Conservation (phyloP, 352 stramenopile genomes). For the Globisporangium polare region DNA sequence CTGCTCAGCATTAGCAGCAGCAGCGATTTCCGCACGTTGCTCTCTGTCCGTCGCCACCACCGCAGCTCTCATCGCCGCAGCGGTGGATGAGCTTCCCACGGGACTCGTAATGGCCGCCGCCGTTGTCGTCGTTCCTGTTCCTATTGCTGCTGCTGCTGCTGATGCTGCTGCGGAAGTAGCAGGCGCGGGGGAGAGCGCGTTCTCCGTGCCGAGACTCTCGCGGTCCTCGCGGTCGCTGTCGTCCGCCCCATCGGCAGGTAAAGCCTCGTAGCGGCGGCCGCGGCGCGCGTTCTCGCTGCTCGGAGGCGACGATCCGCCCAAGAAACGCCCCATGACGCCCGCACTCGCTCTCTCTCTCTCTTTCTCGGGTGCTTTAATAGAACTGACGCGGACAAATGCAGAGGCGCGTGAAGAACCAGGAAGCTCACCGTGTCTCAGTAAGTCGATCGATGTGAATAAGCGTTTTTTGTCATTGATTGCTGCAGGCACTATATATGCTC, state of each 20-base stretch:
- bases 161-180: slow-evolving; percentile 11
- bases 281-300: slow-evolving; percentile 28
- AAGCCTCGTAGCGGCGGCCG: slow-evolving; percentile 50
- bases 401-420: neutral
- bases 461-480: neutral
- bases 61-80: neutral
- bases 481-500: neutral
- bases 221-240: slow-evolving; percentile 17
- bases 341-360: neutral
- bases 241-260: slow-evolving; percentile 40
- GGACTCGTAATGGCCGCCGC: slow-evolving; percentile 3
- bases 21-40: neutral
- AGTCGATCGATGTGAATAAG: neutral
- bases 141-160: too few relatives aligned
- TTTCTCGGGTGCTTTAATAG: neutral
- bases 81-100: neutral
- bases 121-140: slow-evolving; percentile 7
- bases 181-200: neutral
- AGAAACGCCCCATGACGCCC: slow-evolving; percentile 52
- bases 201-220: slow-evolving; percentile 22
- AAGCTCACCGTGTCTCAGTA: neutral
- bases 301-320: slow-evolving; percentile 31
- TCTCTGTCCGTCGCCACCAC: neutral
- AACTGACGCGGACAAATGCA: neutral
- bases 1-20: too few relatives aligned